A percentile compares a stretch with the other conserved stretches of the same genome.
Conservation (phyloP, 2,329 filamentous ascomycete species). For the Colletotrichum musicola region DNA sequence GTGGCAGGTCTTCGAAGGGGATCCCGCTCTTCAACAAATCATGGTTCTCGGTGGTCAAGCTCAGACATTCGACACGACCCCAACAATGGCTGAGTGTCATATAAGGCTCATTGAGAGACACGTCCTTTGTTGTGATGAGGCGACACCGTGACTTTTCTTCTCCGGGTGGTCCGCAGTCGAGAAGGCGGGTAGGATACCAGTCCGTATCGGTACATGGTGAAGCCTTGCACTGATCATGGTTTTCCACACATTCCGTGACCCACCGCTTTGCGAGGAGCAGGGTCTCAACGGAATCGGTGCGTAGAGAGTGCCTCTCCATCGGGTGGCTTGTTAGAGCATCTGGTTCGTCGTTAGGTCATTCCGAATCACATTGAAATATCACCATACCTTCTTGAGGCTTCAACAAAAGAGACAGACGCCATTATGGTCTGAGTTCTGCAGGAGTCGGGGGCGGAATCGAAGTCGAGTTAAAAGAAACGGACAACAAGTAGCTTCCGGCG, state of each 20-base stretch:
- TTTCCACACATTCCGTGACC: not conserved
- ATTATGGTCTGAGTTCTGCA: no score
- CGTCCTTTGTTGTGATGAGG: not conserved
- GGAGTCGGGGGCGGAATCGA: no score
- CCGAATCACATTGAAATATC: no score
- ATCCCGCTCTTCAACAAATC: not conserved
- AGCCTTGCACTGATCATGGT: not conserved
- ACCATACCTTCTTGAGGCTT: no score
- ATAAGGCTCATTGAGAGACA: not conserved
- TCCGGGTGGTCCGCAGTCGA: not conserved
- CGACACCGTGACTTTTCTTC: not conserved
- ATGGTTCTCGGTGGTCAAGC: not conserved
- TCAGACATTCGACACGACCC: conserved; percentile 9
- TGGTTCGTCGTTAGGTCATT: no score
- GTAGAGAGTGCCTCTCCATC: no score
- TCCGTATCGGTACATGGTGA: no score
- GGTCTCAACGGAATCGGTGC: not conserved
- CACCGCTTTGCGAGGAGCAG: not conserved
- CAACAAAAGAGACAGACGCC: no score
- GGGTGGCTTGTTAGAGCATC: no score
- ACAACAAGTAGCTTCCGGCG: no score
- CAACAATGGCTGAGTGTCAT: conserved; percentile 29
- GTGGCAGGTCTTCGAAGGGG: not conserved
- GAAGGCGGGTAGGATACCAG: conserved; percentile 19
- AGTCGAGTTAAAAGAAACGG: no score